These are phyloP conservation scores for Saccharomycopsis hybrid DNA, from an alignment of 1,139 yeast genomes.

Conservation along the genomic window DNA sequence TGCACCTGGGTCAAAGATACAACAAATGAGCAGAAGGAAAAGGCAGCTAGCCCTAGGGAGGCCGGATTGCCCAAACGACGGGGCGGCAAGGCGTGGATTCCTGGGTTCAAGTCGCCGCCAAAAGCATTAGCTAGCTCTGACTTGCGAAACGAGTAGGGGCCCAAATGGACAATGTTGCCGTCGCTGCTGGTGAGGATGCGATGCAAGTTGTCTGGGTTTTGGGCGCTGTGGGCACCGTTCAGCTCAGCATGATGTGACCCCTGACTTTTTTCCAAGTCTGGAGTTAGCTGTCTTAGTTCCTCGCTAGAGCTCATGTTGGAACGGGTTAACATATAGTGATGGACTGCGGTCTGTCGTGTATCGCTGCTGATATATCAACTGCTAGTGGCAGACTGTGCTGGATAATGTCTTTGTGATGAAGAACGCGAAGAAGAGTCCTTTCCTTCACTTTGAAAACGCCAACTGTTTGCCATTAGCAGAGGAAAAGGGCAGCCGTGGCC, in stretches of 20 bases:
- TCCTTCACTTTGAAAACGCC: too few relatives aligned
- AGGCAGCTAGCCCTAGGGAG: constrained; percentile 54
- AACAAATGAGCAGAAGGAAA: constrained; percentile 42
- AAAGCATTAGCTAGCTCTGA: constrained; percentile 50
- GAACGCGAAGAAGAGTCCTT: too few relatives aligned
- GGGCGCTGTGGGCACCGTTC: too few relatives aligned
- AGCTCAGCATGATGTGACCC: constrained; percentile 4
- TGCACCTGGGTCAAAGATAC: constrained; percentile 43
- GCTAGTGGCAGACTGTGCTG: too few relatives aligned
- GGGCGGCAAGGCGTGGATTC: constrained; percentile 34
- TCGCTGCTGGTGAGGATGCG: constrained; percentile 26
- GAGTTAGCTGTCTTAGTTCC: constrained; percentile 15
- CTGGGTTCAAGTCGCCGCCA: constrained; percentile 57
- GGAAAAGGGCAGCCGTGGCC: too few relatives aligned
- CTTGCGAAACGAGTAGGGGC: constrained; percentile 52
- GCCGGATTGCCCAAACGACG: constrained; percentile 47
- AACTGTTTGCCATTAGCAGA: too few relatives aligned
- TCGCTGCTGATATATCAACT: too few relatives aligned
- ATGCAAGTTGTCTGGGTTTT: constrained; percentile 6
- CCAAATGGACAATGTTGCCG: constrained; percentile 39
- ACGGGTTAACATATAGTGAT: too few relatives aligned
- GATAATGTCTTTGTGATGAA: too few relatives aligned
- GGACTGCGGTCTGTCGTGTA: too few relatives aligned
- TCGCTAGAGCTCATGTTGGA: constrained; percentile 8
- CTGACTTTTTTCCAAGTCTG: constrained; percentile 18